A percentile compares a stretch with the other conserved stretches of the same genome.
Evolutionary conservation across 495 filamentous ascomycete genomes (phyloP).

Genomic region (Glonium stellatum): DNA sequence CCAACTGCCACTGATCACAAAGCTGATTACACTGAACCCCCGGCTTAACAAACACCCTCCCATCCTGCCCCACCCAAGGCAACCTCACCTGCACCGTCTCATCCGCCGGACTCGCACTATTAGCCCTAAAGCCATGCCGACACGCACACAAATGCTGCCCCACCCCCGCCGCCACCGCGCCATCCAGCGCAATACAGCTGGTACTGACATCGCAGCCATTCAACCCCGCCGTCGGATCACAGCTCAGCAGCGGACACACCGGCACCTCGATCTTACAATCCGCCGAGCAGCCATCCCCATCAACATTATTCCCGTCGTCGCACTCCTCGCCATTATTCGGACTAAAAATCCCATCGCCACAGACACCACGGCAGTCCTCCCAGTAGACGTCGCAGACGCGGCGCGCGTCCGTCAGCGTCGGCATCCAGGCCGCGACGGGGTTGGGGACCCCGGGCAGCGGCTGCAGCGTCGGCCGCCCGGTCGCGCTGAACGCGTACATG

Average conservation of each 20-base stretch:
- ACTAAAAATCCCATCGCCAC: conserved; percentile 10
- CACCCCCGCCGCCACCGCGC: neutral
- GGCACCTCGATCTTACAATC: conserved; percentile 4
- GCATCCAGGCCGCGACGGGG: neutral
- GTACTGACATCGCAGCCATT: conserved; percentile 22
- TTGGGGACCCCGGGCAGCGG: neutral
- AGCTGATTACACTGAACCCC: conserved; percentile 33
- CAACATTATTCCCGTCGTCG: conserved; percentile 8
- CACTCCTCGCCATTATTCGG: conserved; percentile 15
- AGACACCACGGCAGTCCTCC: conserved; percentile 10
- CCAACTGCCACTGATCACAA: conserved; percentile 30
- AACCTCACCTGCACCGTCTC: conserved; percentile 24
- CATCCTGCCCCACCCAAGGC: conserved; percentile 26
- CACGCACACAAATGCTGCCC: conserved; percentile 24
- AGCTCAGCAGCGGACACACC: conserved; percentile 10
- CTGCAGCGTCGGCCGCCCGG: neutral
- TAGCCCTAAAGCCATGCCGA: conserved; percentile 19
- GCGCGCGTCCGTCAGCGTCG: conserved; percentile 5
- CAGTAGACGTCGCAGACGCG: conserved; percentile 11
- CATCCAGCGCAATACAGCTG: conserved; percentile 13
- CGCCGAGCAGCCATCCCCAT: neutral
- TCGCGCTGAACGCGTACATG: conserved; percentile 4
- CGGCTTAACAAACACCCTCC: conserved; percentile 35
- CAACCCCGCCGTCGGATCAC: conserved; percentile 6
- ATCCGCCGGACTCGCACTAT: conserved; percentile 2